Conservation (phyloP, 768 basidiomycete genomes). For the Kwoniella sp. region DNA sequence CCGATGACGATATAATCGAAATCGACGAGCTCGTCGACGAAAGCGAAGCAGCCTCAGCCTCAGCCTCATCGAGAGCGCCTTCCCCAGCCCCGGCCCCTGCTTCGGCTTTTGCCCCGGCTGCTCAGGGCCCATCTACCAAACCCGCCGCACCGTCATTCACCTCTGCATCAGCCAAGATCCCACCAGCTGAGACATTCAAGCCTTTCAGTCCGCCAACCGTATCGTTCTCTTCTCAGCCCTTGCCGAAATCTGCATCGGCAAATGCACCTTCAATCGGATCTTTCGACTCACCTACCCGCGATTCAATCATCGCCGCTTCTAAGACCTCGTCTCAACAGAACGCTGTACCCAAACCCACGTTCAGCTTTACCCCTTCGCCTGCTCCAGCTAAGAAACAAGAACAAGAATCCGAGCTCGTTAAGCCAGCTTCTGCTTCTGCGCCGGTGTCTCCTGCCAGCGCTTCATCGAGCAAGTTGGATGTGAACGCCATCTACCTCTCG, state of each 20-base stretch:
- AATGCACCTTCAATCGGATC: background rate
- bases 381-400: slow-evolving; percentile 2
- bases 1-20: slow-evolving; percentile 22
- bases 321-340: background rate
- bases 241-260: slow-evolving; percentile 4
- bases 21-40: slow-evolving; percentile 23
- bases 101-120: too few species aligned
- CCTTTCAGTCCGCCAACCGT: slow-evolving; percentile 23
- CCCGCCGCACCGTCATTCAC: background rate
- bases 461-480: slow-evolving; percentile 5
- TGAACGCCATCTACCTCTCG: slow-evolving; percentile 27
- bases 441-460: background rate
- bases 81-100: slow-evolving; percentile 7
- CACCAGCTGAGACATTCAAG: slow-evolving; percentile 28
- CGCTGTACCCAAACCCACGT: slow-evolving; percentile 9
- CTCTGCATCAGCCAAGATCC: slow-evolving; percentile 11
- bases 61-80: slow-evolving; percentile 15
- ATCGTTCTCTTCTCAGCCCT: slow-evolving; percentile 13
- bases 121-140: background rate
- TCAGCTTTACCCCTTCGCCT: slow-evolving; percentile 9
- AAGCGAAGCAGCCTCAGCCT: slow-evolving; percentile 8
- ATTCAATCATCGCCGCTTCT: slow-evolving; percentile 13
- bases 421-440: background rate
- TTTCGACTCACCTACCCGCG: slow-evolving; percentile 19
- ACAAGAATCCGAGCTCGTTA: background rate